A percentile compares a stretch with the other conserved stretches of the same genome.
phyloP scores from a whole-genome alignment of 2,329 filamentous ascomycete species.

The Diaporthe sp. region DNA sequence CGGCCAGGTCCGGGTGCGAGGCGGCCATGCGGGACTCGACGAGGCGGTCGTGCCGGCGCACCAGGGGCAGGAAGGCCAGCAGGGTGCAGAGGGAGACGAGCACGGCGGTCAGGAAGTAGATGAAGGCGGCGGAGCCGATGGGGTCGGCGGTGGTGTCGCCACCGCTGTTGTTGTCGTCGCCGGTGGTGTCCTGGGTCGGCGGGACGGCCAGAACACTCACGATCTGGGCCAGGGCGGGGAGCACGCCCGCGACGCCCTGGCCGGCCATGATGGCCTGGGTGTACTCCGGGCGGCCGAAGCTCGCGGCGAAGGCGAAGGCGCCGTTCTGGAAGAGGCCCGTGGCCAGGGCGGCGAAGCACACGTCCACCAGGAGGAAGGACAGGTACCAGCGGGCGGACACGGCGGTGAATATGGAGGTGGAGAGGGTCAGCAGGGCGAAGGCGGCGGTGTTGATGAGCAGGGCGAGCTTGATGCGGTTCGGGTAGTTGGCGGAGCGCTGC shows the following conservation, averaged over 20 bases:
- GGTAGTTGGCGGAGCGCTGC: slow-evolving; percentile 88
- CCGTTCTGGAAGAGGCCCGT: slow-evolving; percentile 94
- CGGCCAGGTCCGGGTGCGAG: slow-evolving; percentile 46
- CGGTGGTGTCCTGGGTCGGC: slow-evolving; percentile 47
- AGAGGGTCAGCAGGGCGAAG: slow-evolving; percentile 84
- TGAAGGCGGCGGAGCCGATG: slow-evolving; percentile 80
- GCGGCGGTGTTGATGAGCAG: slow-evolving; percentile 82
- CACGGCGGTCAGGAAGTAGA: slow-evolving; percentile 93
- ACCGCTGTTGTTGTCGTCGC: not conserved
- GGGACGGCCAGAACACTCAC: slow-evolving; percentile 80
- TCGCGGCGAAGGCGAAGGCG: slow-evolving; percentile 89
- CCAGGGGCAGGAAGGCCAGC: slow-evolving; percentile 80
- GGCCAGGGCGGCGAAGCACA: slow-evolving; percentile 82
- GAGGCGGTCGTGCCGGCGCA: slow-evolving; percentile 71
- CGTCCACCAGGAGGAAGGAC: slow-evolving; percentile 84
- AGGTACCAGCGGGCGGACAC: slow-evolving; percentile 79
- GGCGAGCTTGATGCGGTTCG: slow-evolving; percentile 84
- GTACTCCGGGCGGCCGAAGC: slow-evolving; percentile 89
- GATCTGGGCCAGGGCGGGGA: slow-evolving; percentile 91
- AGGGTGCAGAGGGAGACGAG: slow-evolving; percentile 79
- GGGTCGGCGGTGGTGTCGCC: slow-evolving; percentile 45
- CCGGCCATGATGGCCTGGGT: slow-evolving; percentile 97
- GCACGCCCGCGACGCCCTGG: slow-evolving; percentile 90
- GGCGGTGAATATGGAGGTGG: slow-evolving; percentile 78
- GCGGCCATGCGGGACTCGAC: slow-evolving; percentile 62